Evolutionary conservation across 495 filamentous ascomycete species (phyloP).

Genomic region (Xylaria intraflava): DNA sequence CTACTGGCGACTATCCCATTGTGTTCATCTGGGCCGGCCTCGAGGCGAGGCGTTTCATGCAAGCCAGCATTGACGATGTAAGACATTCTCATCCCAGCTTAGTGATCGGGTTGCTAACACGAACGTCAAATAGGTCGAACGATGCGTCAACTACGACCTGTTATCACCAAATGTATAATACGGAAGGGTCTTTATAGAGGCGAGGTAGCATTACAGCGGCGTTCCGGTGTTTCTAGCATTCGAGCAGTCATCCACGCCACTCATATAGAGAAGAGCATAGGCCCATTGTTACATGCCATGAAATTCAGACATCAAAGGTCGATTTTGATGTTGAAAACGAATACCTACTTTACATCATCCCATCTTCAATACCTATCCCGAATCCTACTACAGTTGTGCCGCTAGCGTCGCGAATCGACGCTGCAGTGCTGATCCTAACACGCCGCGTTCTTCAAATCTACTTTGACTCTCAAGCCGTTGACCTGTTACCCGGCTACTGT

Average conservation of each 20-base stretch:
- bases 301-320: neutral
- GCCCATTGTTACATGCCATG: neutral
- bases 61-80: conserved; percentile 82
- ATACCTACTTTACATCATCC: neutral
- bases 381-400: conserved; percentile 20
- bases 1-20: conserved; percentile 79
- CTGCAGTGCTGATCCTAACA: conserved; percentile 30
- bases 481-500: conserved; percentile 40
- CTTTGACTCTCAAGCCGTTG: conserved; percentile 42
- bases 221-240: conserved; percentile 2
- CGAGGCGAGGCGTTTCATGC: conserved; percentile 80
- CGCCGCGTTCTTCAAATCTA: conserved; percentile 40
- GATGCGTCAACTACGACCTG: conserved; percentile 77
- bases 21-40: conserved; percentile 89
- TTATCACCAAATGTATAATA: conserved; percentile 71
- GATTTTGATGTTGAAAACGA: neutral
- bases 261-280: conserved; percentile 5
- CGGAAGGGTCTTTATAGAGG: neutral
- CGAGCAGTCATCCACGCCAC: neutral
- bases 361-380: neutral
- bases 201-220: conserved; percentile 10
- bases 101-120: conserved; percentile 16
- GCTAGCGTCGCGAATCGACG: conserved; percentile 35
- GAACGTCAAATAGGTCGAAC: conserved; percentile 47
- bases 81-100: conserved; percentile 19